Evolutionary conservation across 352 stramenopile genomes (phyloP).

Genomic region (Phytophthora pluvialis): DNA sequence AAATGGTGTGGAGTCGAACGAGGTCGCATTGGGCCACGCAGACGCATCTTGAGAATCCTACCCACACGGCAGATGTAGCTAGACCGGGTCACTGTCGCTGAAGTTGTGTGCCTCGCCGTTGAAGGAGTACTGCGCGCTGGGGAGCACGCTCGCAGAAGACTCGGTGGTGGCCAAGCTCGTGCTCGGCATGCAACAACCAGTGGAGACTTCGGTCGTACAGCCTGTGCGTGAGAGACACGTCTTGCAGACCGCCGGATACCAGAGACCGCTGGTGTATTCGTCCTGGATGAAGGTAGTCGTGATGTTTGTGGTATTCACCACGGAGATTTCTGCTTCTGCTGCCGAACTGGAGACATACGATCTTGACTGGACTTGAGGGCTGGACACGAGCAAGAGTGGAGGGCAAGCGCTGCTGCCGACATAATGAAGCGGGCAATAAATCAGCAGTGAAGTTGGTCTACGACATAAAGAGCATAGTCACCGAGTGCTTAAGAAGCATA

Average conservation of each 20-base stretch:
- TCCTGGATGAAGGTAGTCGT: constrained; percentile 25
- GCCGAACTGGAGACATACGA: constrained; percentile 17
- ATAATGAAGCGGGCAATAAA: constrained; percentile 27
- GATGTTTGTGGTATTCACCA: constrained; percentile 13
- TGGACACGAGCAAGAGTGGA: constrained; percentile 11
- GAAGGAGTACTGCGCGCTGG: constrained; percentile 12
- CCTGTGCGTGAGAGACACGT: constrained; percentile 19
- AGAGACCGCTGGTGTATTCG: constrained; percentile 25
- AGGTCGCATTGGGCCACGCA: constrained; percentile 30
- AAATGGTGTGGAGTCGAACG: constrained; percentile 23
- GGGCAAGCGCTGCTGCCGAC: constrained; percentile 9
- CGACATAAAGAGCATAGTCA: too few relatives aligned
- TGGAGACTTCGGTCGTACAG: constrained; percentile 25
- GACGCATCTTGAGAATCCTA: constrained; percentile 17
- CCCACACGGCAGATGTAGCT: constrained; percentile 22
- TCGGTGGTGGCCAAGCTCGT: constrained; percentile 2
- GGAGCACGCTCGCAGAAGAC: neutral
- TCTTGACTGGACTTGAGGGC: constrained; percentile 15
- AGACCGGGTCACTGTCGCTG: constrained; percentile 17
- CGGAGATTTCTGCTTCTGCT: neutral
- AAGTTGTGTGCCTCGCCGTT: constrained; percentile 24
- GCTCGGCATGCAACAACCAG: constrained; percentile 20
- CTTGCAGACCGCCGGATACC: constrained; percentile 28
- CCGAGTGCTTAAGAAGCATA: too few relatives aligned
- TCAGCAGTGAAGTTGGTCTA: constrained; percentile 17